Evolutionary conservation across 179 eudicot species (phyloP), one percentile per base, ranked within the genome.

Genomic region (Dionaea muscipula): DNA sequence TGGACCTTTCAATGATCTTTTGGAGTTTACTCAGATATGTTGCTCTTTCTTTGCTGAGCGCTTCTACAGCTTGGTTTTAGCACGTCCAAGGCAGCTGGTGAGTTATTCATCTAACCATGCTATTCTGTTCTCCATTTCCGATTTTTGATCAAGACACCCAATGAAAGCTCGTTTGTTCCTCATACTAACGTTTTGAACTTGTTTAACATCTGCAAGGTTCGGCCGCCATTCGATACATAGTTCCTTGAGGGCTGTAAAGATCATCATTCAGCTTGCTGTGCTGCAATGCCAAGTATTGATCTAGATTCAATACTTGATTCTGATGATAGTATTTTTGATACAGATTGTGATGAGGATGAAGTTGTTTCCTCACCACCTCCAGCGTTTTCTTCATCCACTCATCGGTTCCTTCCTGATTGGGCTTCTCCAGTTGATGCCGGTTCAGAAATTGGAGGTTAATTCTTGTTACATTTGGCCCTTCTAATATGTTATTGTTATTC

Each of bases 261-360:
- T 61, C 47, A 23, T 47, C 31, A 38, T 59, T 75, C 67, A 22
- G 10, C 45, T 60, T 64, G 57, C 25, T 49, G 59, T 72, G 65
- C 66, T 54, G 31, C 55, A 3, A 67, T 64, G 75, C 4, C 15
- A n/a, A n/a, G n/a, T 15, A 12, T 15, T 4, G 82, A 76, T 46
- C 60, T 73, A 14, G 78, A 85, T 60, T n/a, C n/a, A n/a, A 79
- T 78, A 19, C 72, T 85, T 63, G 64, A 77, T 44, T 81, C 90
- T 0, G 75, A 94, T 39, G 94, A 77, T 25, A 80, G 78, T 66
- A 85, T 78, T n/a, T 73, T 69, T 12, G 64, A 59, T 53, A 38
- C 47, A 12, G 68, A 66, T 71, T 73, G 72, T 4, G 77, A 75
- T 9, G 80, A 80, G 26, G 72, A 46, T 16, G 68, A 68, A 24